Evolutionary conservation across 768 basidiomycete genomes (phyloP).

Genomic region (Aureoboletus auriporus): DNA sequence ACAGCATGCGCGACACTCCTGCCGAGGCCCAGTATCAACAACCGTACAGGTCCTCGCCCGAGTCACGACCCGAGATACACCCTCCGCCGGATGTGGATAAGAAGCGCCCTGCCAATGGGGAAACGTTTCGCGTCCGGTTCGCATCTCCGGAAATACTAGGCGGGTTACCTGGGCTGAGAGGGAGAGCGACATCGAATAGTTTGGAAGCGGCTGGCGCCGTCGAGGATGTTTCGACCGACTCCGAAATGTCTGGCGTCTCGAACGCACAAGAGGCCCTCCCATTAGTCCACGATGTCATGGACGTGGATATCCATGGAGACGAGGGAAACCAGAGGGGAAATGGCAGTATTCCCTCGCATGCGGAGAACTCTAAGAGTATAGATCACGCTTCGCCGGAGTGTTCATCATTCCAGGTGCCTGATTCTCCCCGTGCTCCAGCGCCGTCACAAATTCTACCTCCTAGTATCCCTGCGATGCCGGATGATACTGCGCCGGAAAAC

Average conservation of each 20-base stretch:
- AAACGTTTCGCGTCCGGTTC: slow-evolving; percentile 25
- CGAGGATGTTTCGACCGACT: not conserved
- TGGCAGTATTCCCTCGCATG: not conserved
- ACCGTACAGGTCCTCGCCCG: slow-evolving; percentile 13
- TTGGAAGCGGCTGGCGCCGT: not conserved
- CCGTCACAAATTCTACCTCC: not conserved
- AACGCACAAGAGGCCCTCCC: not conserved
- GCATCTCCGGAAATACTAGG: slow-evolving; percentile 28
- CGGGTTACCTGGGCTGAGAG: slow-evolving; percentile 11
- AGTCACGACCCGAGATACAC: slow-evolving; percentile 1
- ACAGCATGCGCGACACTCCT: slow-evolving; percentile 21
- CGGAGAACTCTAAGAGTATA: not conserved
- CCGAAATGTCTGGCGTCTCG: not conserved
- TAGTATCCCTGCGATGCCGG: not conserved
- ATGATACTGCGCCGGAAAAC: not conserved
- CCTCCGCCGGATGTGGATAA: slow-evolving; percentile 7
- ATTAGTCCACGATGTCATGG: slow-evolving; percentile 17
- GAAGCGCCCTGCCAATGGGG: slow-evolving; percentile 10
- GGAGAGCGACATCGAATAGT: not conserved
- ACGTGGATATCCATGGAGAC: slow-evolving; percentile 12
- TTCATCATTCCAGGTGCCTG: not conserved
- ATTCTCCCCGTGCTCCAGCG: slow-evolving; percentile 3
- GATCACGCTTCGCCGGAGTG: not conserved
- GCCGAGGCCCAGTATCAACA: slow-evolving; percentile 20
- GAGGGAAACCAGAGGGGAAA: slow-evolving; percentile 3